Conservation (phyloP, 345 rosid genomes). For the Brassica rapa region DNA sequence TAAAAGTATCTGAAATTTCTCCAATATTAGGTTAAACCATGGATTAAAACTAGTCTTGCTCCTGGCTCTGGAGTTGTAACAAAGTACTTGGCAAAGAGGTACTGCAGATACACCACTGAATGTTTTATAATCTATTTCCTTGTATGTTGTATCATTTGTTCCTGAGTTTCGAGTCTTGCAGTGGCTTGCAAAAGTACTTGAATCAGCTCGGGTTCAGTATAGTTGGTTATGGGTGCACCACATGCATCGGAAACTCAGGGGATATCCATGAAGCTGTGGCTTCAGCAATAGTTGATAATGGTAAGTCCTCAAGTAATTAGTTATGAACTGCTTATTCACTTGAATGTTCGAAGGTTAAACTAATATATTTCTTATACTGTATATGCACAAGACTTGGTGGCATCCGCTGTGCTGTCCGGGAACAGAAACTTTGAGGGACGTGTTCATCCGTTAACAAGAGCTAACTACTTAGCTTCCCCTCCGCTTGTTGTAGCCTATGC, state of each 20-base stretch:
- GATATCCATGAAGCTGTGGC: slow-evolving; percentile 81
- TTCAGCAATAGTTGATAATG: slow-evolving; percentile 72
- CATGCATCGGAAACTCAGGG: slow-evolving; percentile 93
- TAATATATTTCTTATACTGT: slow-evolving; percentile 7
- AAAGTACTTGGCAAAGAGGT: slow-evolving; percentile 81
- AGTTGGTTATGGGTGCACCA: slow-evolving; percentile 95
- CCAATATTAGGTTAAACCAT: slow-evolving; percentile 71
- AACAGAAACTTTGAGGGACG: slow-evolving; percentile 98
- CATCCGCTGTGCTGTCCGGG: slow-evolving; percentile 94
- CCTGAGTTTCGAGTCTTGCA: slow-evolving; percentile 40
- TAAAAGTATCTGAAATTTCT: background rate
- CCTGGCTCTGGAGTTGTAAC: slow-evolving; percentile 98
- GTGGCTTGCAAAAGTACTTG: slow-evolving; percentile 81
- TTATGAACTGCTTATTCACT: background rate
- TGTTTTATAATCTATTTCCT: background rate
- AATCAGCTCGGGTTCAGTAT: slow-evolving; percentile 79
- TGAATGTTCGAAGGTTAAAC: slow-evolving; percentile 21
- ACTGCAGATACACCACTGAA: slow-evolving; percentile 30
- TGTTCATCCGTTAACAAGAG: slow-evolving; percentile 98
- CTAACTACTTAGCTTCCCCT: slow-evolving; percentile 99
- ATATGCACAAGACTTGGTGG: slow-evolving; percentile 69
- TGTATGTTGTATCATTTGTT: background rate
- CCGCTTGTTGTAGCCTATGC: slow-evolving; percentile 99
- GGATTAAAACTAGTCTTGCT: slow-evolving; percentile 93
- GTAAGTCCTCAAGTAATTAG: slow-evolving; percentile 38